Evolutionary conservation across 208 protist genomes (phyloP), one percentile per base, ranked within the genome.

Genomic region (Porcisia deanei): DNA sequence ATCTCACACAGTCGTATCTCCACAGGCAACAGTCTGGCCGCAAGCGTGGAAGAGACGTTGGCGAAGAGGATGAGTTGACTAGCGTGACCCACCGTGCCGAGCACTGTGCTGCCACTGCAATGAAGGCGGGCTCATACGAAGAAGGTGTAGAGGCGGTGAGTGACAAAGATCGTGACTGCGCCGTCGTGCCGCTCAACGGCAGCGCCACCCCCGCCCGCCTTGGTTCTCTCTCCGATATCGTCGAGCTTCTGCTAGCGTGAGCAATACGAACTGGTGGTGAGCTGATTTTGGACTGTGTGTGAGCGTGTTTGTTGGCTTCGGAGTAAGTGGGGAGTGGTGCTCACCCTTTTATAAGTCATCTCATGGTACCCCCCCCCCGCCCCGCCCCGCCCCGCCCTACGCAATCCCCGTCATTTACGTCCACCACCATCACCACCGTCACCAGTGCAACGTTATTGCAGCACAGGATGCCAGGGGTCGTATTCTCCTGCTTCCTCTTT

Each of bases 151-250:
- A 63, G n/a, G 18, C 5, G 30, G 37, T 1, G 18, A 6, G 52
- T 37, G 39, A 12, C 30, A 37, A 30, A 5, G 9, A 30, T 57
- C 47, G 20, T 14, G 52, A 16, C 49, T 54, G 41, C 30, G 7
- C 22, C 30, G 54, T 25, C 37, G 37, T 20, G 69, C 9, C 14
- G 18, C 39, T 43, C 7, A 58, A n/a, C 14, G 41, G n/a, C 47
- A 43, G 47, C 30, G 30, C 41, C 66, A 43, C 37, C 53, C 22
- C 20, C 43, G 58, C 5, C 47, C 47, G 25, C 47, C n/a, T 30
- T 49, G 22, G 30, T n/a, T 73, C 75, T 57, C 75, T 79, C 8
- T 79, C 75, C 8, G 37, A 66, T 45, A 64, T 79, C 34, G 75
- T 67, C 18, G 67, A 79, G 18, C 10, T 57, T 1, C 3, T 79